Conservation (phyloP, 2,329 filamentous ascomycete genomes). For the Lachnellula hyalina region DNA sequence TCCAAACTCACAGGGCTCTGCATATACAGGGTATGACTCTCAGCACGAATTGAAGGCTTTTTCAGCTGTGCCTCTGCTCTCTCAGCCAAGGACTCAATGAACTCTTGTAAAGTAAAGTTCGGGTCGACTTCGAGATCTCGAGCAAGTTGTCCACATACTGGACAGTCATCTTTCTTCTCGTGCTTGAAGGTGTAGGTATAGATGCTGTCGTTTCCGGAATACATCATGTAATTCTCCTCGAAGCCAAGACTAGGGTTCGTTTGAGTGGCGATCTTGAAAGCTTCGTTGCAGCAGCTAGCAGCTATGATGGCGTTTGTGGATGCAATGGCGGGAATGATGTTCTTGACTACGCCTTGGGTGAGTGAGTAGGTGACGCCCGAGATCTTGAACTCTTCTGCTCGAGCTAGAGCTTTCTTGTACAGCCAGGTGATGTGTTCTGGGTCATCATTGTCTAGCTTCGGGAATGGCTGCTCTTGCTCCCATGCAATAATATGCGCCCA, state of each 20-base stretch:
- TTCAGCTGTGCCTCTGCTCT: constrained; percentile 89
- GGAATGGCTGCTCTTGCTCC: constrained; percentile 80
- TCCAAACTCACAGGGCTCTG: constrained; percentile 77
- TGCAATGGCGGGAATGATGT: constrained; percentile 97
- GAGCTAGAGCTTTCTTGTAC: constrained; percentile 74
- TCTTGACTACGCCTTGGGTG: constrained; percentile 97
- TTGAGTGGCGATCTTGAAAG: constrained; percentile 84
- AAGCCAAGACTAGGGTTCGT: constrained; percentile 74
- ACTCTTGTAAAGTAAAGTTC: constrained; percentile 69
- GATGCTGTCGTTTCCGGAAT: constrained; percentile 89
- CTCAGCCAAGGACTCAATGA: constrained; percentile 77
- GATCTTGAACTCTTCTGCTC: constrained; percentile 86
- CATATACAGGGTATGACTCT: constrained; percentile 85
- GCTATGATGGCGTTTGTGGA: constrained; percentile 97
- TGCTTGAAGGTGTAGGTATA: constrained; percentile 98
- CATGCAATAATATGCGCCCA: constrained; percentile 99
- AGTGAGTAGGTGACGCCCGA: constrained; percentile 88
- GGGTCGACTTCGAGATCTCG: constrained; percentile 69
- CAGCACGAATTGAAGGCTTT: constrained; percentile 78
- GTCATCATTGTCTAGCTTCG: constrained; percentile 88
- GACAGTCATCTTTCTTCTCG: constrained; percentile 89
- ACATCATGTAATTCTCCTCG: constrained; percentile 97
- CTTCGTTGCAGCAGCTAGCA: constrained; percentile 93
- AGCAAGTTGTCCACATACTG: constrained; percentile 82
- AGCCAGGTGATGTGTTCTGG: constrained; percentile 98